A percentile compares a stretch with the other conserved stretches of the same genome.
These are phyloP conservation scores for Alnus glutinosa DNA, from an alignment of 306 rosid genomes.

Conservation along the genomic window DNA sequence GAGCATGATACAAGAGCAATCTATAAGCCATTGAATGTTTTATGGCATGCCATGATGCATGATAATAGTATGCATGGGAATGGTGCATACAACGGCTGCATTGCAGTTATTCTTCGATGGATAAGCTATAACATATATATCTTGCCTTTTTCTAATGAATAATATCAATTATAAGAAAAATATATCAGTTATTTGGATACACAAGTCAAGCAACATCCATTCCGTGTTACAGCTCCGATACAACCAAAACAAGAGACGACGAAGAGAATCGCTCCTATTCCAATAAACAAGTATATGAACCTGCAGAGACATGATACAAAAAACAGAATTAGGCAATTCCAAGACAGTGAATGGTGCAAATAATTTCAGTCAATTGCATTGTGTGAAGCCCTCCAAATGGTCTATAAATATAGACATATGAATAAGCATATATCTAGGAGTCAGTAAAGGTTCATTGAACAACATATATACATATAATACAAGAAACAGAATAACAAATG, in stretches of 20 bases:
- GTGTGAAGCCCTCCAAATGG: background rate
- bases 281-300: slow-evolving; percentile 90
- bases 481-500: background rate
- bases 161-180: background rate
- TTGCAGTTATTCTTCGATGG: background rate
- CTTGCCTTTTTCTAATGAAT: background rate
- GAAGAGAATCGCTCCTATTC: slow-evolving; percentile 68
- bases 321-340: slow-evolving; percentile 14
- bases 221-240: slow-evolving; percentile 67
- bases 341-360: slow-evolving; percentile 7
- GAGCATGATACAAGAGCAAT: background rate
- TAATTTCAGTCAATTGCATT: slow-evolving; percentile 24
- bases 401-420: background rate
- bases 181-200: slow-evolving; percentile 59
- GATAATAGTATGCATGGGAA: background rate
- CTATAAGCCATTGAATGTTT: slow-evolving; percentile 18
- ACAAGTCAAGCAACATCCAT: slow-evolving; percentile 84
- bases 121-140: background rate
- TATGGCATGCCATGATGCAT: background rate
- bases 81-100: background rate
- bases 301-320: slow-evolving; percentile 47
- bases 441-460: background rate
- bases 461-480: background rate
- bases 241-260: slow-evolving; percentile 87
- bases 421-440: background rate